These are phyloP conservation scores for Ascoidea asiatica DNA, from an alignment of 805 yeast genomes.

Conservation along the genomic window DNA sequence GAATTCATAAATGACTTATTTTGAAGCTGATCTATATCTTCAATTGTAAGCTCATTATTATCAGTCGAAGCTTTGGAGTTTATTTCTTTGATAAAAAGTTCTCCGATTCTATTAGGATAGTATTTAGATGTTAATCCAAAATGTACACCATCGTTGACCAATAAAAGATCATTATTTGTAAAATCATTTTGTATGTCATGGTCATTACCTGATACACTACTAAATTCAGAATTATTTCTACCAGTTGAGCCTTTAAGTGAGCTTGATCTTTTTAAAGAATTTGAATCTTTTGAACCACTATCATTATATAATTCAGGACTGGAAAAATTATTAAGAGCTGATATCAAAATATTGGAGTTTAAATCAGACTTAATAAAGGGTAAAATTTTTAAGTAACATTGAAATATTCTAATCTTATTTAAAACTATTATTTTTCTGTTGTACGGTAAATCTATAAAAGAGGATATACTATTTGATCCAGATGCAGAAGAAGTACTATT, in stretches of 20 bases:
- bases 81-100: slow-evolving; percentile 21
- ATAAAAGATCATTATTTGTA: slow-evolving; percentile 8
- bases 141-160: slow-evolving; percentile 25
- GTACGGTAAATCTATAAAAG: slow-evolving; percentile 13
- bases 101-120: slow-evolving; percentile 20
- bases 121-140: slow-evolving; percentile 43
- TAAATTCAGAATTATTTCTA: too few species aligned
- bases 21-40: neutral
- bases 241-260: neutral
- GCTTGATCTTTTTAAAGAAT: neutral
- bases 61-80: slow-evolving; percentile 10
- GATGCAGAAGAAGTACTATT: slow-evolving; percentile 10
- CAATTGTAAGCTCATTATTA: neutral
- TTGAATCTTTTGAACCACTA: too few species aligned
- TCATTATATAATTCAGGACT: slow-evolving; percentile 21
- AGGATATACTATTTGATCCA: slow-evolving; percentile 13
- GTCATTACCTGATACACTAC: neutral
- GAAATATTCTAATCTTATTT: slow-evolving; percentile 30
- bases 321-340: slow-evolving; percentile 28
- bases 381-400: slow-evolving; percentile 26
- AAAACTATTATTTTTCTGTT: slow-evolving; percentile 19
- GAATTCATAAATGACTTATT: neutral
- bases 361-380: slow-evolving; percentile 21
- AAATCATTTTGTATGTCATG: slow-evolving; percentile 5
- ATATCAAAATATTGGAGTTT: slow-evolving; percentile 25